Evolutionary conservation across 441 rosid species (phyloP).

Genomic region (California macrophylla): DNA sequence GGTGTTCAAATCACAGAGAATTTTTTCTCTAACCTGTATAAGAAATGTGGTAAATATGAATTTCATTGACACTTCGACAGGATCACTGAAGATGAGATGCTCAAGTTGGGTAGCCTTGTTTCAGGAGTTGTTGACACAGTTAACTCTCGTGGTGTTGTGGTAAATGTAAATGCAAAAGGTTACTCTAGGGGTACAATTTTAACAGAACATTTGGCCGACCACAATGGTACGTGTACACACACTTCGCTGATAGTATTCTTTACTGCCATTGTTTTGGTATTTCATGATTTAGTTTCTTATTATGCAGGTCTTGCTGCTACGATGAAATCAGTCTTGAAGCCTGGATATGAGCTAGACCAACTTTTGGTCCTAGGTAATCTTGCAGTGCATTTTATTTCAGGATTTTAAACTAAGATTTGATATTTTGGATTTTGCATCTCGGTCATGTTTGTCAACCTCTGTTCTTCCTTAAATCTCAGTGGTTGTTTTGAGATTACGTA

Average conservation of each 20-base stretch:
- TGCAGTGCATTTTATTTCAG: conserved; percentile 7
- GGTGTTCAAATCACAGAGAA: neutral
- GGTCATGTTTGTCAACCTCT: neutral
- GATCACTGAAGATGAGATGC: conserved; percentile 60
- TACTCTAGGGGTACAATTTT: conserved; percentile 63
- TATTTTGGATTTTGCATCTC: neutral
- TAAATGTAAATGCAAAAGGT: conserved; percentile 51
- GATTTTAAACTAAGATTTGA: neutral
- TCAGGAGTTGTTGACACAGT: conserved; percentile 72
- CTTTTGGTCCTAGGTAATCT: conserved; percentile 76
- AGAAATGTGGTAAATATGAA: neutral
- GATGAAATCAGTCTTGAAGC: conserved; percentile 64
- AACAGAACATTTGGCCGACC: conserved; percentile 83
- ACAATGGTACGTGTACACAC: conserved; percentile 54
- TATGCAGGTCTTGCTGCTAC: conserved; percentile 55
- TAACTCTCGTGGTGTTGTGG: conserved; percentile 46
- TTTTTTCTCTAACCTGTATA: conserved; percentile 5
- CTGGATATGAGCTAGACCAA: conserved; percentile 75
- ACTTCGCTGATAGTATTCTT: neutral
- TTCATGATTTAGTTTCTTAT: conserved; percentile 23
- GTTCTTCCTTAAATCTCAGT: neutral
- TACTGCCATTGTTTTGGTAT: conserved; percentile 11
- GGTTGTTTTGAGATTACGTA: neutral
- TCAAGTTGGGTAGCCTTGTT: conserved; percentile 74
- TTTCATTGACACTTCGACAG: conserved; percentile 29